Base-by-base conservation (phyloP, 176 grass and related monocot species). In the Juncus effusus region DNA sequence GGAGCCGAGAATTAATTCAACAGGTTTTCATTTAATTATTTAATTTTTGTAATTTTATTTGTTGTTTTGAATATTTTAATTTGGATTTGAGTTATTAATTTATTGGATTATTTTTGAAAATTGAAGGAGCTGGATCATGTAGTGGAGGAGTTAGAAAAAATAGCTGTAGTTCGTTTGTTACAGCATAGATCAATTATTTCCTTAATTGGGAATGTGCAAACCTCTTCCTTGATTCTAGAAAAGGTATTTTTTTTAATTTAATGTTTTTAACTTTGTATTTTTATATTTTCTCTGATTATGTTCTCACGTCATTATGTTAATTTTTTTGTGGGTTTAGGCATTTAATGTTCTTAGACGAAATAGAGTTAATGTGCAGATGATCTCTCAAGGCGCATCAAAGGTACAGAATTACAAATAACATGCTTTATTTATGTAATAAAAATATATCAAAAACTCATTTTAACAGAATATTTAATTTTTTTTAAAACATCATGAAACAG, bases 351-450 rank as follows among this genome's bases (percentile, higher is more conserved):
- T 96, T 40, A 78, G 93, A 7, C 81, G 52, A 70, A 86, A 84
- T 72, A 82, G 88, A 61, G 82, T 96, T 38, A 96, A 91, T 11
- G 93, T 96, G 41, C 88, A 96, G 82, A 96, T 96, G 93, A 96
- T 96, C 64, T 96, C 93, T 6, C 93, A 96, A 85, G 93, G 93
- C 45, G 93, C 93, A 3, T 96, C 93, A 13, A 96, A 96, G 93
- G 93, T 96, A 82, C 16, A 2, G 9, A 47, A 47, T 9, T 5
- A 47, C 44, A 47, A 47, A 47, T 47, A 47, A 47, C 9, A 3
- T 78, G 40, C 12, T 4, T 4, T 67, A 15, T 10, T 3, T 0
- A 10, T 5, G 59, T 0, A 14, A 5, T 65, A 7, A 40, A 45
- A 10, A 35, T 47, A 47, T 44, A 56, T 38, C 37, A 13, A 56